These are phyloP conservation scores for Naganishia onofrii DNA, from an alignment of 768 basidiomycete species.

Conservation along the genomic window DNA sequence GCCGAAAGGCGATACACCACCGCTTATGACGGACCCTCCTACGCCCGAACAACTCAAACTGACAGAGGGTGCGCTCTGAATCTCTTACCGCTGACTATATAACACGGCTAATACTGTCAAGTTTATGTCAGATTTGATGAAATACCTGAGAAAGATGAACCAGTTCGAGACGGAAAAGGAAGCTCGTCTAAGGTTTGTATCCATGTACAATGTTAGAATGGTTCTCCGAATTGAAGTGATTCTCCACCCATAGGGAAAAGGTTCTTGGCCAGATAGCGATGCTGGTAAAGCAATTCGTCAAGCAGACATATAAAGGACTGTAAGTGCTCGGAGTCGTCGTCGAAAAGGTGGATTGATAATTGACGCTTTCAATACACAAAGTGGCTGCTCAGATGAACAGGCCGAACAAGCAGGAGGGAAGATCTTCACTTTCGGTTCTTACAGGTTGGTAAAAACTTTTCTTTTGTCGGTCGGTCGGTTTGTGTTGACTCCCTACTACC, in stretches of 20 bases:
- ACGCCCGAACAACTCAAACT: constrained; percentile 21
- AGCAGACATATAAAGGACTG: constrained; percentile 68
- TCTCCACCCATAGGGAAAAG: constrained; percentile 65
- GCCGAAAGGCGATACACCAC: constrained; percentile 27
- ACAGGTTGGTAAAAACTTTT: constrained; percentile 55
- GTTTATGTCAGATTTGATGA: constrained; percentile 24
- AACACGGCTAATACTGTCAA: too few species aligned
- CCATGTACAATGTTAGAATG: constrained; percentile 1
- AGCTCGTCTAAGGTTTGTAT: constrained; percentile 74
- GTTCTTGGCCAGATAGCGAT: constrained; percentile 85
- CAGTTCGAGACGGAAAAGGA: constrained; percentile 89
- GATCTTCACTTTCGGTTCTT: constrained; percentile 98
- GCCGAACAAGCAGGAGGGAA: constrained; percentile 91
- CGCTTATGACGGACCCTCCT: constrained; percentile 18
- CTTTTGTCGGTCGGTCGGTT: not conserved
- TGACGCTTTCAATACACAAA: not conserved
- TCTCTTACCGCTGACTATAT: too few species aligned
- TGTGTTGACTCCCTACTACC: not conserved
- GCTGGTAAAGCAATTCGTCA: constrained; percentile 89
- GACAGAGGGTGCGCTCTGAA: constrained; percentile 16
- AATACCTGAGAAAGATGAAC: constrained; percentile 59
- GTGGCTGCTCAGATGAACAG: constrained; percentile 79
- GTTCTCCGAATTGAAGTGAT: not conserved
- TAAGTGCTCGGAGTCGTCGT: not conserved
- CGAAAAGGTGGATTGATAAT: not conserved